Evolutionary conservation across 2,329 filamentous ascomycete species (phyloP).

Genomic region (Fusarium cicatricum): DNA sequence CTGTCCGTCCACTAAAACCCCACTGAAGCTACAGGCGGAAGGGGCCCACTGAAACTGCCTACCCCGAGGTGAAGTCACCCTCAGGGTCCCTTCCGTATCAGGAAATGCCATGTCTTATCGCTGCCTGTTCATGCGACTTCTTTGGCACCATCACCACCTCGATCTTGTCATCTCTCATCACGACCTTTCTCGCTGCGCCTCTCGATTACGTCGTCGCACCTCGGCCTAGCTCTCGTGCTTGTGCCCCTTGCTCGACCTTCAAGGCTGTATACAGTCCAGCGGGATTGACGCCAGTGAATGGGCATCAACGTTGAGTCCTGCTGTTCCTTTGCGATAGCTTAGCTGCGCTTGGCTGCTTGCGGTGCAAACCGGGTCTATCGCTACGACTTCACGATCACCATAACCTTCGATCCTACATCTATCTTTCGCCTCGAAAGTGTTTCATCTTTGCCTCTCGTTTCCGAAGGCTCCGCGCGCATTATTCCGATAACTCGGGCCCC

Average conservation of each 20-base stretch:
- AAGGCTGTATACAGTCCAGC: conserved; percentile 7
- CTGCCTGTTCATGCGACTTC: conserved; percentile 18
- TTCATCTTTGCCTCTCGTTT: not conserved
- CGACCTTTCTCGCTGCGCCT: not conserved
- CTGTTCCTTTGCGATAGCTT: conserved; percentile 27
- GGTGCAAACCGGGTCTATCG: conserved; percentile 32
- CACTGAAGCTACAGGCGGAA: conserved; percentile 26
- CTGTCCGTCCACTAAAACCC: conserved; percentile 18
- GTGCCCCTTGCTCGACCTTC: conserved; percentile 5
- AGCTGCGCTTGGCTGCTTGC: conserved; percentile 17
- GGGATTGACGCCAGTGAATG: conserved; percentile 9
- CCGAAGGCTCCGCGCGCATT: not conserved
- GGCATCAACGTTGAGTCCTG: conserved; percentile 18
- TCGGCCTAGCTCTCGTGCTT: conserved; percentile 1
- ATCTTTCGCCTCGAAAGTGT: not conserved
- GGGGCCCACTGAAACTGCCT: not conserved
- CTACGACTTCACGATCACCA: conserved; percentile 18
- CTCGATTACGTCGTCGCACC: not conserved
- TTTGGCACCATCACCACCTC: conserved; percentile 14
- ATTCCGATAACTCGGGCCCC: not conserved
- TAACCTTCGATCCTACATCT: conserved; percentile 1
- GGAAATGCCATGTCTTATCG: conserved; percentile 33
- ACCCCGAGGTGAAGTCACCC: conserved; percentile 22
- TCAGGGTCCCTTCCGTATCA: conserved; percentile 33
- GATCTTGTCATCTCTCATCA: conserved; percentile 8